Evolutionary conservation across 148 eudicot genomes (phyloP), one percentile per base, ranked within the genome.

Genomic region (Pouteria glomerata): DNA sequence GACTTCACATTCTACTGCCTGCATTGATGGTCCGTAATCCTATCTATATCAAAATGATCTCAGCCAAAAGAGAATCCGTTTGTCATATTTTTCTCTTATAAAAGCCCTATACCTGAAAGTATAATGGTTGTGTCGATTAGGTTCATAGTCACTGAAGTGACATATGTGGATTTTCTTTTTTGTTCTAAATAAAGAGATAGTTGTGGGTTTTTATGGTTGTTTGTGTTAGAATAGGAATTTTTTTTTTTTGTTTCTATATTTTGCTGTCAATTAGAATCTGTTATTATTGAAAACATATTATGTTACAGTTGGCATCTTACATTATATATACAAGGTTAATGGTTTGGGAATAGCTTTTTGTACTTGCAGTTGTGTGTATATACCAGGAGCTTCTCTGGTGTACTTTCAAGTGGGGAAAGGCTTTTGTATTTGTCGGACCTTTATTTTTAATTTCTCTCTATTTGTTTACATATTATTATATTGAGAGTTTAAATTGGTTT

Each of bases 401-500:
- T 16, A 8, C 4, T 61, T 5, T 61, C 39, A 35, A 15, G 10
- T 4, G 26, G 44, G 24, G 10, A 15, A 34, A 31, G 44, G 3
- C 23, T 34, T 61, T 61, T 61, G 12, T 61, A 2, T 58, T 14
- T 12, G 18, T 11, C 8, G 13, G 29, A 47, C 37, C 6, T n/a
- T 34, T 35, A 21, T 55, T 3, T 8, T 72, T 7, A 1, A 3
- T 42, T 24, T 7, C 3, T 10, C 16, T 41, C 10, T 60, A n/a
- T 4, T 31, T 60, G 35, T 41, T 1, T 66, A 27, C 1, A 26
- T 53, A 33, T 21, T 14, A 21, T 23, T 57, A 19, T 37, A 16
- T 70, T 41, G 31, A 39, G 41, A 31, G 19, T 45, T 72, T n/a
- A 18, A 31, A 44, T 44, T 58, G 39, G 57, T 64, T 71, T 21